Conservation (phyloP, 495 filamentous ascomycete genomes). For the Pseudoneurospora amorphoporcata region DNA sequence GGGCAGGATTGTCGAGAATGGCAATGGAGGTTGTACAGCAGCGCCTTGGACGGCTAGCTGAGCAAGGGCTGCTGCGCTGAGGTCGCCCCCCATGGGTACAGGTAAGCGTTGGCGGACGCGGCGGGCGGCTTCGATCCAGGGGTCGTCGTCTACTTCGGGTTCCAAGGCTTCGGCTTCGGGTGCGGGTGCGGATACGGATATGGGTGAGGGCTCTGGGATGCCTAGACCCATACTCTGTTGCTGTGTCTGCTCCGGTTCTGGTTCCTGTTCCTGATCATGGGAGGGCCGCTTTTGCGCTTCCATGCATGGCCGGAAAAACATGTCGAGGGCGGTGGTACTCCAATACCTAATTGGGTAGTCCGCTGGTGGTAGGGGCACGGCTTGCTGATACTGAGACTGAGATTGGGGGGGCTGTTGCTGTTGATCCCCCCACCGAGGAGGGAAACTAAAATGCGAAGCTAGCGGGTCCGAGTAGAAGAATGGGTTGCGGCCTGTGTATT, state of each 20-base stretch:
- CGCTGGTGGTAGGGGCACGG: neutral
- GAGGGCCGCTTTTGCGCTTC: neutral
- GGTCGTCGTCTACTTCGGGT: neutral
- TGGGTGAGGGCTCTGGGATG: neutral
- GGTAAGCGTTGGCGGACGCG: neutral
- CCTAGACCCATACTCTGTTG: neutral
- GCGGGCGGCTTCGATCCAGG: neutral
- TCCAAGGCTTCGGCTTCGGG: neutral
- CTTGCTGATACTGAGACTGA: neutral
- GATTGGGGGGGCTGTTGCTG: neutral
- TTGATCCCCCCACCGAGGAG: slow-evolving; percentile 6
- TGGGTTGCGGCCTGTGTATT: neutral
- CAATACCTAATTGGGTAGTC: neutral
- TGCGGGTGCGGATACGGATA: neutral
- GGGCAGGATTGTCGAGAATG: neutral
- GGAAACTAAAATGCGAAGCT: neutral
- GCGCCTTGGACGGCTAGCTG: neutral
- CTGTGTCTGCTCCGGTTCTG: neutral
- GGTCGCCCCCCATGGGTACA: neutral
- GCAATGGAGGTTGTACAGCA: neutral
- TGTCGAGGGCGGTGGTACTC: neutral
- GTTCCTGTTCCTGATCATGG: neutral
- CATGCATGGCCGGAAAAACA: neutral
- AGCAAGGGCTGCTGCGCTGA: neutral
- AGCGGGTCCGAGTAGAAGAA: slow-evolving; percentile 14